Evolutionary conservation across 2,329 filamentous ascomycete species (phyloP).

Genomic region (Thielaviopsis ethacetica): DNA sequence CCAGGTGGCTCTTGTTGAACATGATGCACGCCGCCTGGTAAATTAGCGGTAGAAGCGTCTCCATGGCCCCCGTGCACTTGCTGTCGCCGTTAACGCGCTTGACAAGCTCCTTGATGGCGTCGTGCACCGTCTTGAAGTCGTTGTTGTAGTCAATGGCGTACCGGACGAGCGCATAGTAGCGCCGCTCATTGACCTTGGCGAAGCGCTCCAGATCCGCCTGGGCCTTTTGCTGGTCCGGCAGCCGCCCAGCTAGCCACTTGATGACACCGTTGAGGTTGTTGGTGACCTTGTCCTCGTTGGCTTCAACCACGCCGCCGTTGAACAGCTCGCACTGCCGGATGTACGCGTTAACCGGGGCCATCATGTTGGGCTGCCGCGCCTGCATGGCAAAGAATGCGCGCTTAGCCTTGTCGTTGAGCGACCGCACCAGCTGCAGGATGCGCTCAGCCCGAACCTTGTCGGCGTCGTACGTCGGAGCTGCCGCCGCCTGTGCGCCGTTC

Average conservation of each 20-base stretch:
- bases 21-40: conserved; percentile 72
- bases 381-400: conserved; percentile 82
- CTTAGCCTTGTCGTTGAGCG: conserved; percentile 61
- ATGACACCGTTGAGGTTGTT: conserved; percentile 56
- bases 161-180: conserved; percentile 75
- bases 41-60: conserved; percentile 66
- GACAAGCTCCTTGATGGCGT: conserved; percentile 77
- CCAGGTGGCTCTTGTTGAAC: conserved; percentile 88
- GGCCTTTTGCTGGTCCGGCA: conserved; percentile 60
- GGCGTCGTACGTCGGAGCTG: conserved; percentile 28
- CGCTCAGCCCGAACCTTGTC: conserved; percentile 71
- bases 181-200: conserved; percentile 76
- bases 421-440: conserved; percentile 65
- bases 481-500: conserved; percentile 37
- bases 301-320: conserved; percentile 70
- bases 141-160: conserved; percentile 73
- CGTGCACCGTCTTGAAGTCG: conserved; percentile 81
- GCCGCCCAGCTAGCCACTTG: conserved; percentile 53
- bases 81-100: conserved; percentile 49
- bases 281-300: conserved; percentile 54
- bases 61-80: conserved; percentile 42
- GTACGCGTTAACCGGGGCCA: conserved; percentile 58
- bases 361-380: conserved; percentile 56
- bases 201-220: conserved; percentile 74
- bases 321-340: conserved; percentile 74